Evolutionary conservation across 495 filamentous ascomycete species (phyloP).

Genomic region (Podospora fimiseda): DNA sequence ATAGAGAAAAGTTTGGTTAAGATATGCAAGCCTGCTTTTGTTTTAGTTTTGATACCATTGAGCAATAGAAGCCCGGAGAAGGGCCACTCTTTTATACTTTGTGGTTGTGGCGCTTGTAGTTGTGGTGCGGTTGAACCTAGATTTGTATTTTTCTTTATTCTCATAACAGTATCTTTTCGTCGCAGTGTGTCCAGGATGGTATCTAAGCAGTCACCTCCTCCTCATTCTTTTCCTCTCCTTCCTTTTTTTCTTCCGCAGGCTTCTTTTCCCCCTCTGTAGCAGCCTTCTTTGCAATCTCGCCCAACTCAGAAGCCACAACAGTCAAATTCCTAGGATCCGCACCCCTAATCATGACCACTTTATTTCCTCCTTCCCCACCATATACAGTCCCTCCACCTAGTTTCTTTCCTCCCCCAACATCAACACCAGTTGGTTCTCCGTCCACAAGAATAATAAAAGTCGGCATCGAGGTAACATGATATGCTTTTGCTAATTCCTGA

Average conservation of each 20-base stretch:
- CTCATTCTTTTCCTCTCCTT: background rate
- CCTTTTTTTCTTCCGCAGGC: background rate
- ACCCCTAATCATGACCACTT: constrained; percentile 25
- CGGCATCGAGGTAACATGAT: constrained; percentile 57
- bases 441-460: constrained; percentile 83
- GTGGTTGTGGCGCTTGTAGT: too few relatives aligned
- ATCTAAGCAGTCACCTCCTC: background rate
- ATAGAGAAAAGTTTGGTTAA: background rate
- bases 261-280: background rate
- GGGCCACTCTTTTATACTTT: too few relatives aligned
- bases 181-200: background rate
- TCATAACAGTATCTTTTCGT: too few relatives aligned
- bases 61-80: too few relatives aligned
- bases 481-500: constrained; percentile 40
- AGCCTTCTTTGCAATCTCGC: constrained; percentile 27
- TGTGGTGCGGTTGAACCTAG: too few relatives aligned
- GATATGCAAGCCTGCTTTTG: too few relatives aligned
- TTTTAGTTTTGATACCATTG: too few relatives aligned
- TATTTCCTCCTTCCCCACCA: constrained; percentile 13
- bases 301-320: constrained; percentile 29
- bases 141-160: too few relatives aligned
- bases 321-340: constrained; percentile 30
- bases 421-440: constrained; percentile 55
- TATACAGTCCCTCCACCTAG: constrained; percentile 7
- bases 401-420: constrained; percentile 41